These are phyloP conservation scores for Stevia rebaudiana DNA, from an alignment of 140 eudicot genomes.

Conservation along the genomic window DNA sequence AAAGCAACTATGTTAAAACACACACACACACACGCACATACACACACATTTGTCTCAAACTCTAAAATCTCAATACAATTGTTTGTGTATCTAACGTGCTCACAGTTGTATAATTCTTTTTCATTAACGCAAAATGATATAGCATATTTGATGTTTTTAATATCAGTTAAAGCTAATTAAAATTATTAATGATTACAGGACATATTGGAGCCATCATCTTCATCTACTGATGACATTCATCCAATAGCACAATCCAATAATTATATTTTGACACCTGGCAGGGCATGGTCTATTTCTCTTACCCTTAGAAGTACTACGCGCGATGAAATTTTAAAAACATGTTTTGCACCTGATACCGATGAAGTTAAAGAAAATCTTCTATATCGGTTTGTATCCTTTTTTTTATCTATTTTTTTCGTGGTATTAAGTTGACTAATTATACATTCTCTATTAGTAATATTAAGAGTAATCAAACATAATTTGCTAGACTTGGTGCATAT, in stretches of 20 bases:
- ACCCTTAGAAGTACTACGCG: constrained; percentile 46
- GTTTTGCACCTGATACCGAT: constrained; percentile 45
- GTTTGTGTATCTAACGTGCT: neutral
- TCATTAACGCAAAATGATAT: neutral
- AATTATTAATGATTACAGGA: constrained; percentile 36
- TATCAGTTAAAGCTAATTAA: constrained; percentile 5
- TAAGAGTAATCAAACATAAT: neutral
- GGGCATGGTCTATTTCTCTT: constrained; percentile 91
- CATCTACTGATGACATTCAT: constrained; percentile 33
- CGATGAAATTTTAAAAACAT: constrained; percentile 60
- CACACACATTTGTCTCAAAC: neutral
- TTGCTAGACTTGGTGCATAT: neutral
- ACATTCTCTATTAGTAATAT: neutral
- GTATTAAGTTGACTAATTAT: neutral
- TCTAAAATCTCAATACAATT: neutral
- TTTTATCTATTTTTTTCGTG: neutral
- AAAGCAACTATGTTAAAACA: neutral
- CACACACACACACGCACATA: neutral
- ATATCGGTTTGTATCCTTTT: constrained; percentile 49
- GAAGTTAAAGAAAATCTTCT: constrained; percentile 50
- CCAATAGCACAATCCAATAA: constrained; percentile 18
- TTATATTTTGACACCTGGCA: constrained; percentile 54
- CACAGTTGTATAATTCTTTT: neutral
- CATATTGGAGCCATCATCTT: constrained; percentile 41
- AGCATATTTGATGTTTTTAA: neutral